Evolutionary conservation across 768 basidiomycete genomes (phyloP), one percentile per base, ranked within the genome.

Genomic region (Kwoniella shandongensis): DNA sequence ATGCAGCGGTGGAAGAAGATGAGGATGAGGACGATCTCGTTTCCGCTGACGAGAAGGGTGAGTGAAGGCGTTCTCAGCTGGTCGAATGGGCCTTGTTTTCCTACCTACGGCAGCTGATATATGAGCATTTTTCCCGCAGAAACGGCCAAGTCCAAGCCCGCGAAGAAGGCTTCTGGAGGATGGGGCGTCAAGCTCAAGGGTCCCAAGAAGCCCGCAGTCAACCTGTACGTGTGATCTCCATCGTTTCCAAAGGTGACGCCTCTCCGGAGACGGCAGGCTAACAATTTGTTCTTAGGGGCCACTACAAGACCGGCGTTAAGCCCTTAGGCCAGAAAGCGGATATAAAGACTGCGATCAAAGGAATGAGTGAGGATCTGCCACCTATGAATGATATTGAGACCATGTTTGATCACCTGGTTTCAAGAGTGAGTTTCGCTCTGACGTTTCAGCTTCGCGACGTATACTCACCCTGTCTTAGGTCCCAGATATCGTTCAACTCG

Each of bases 351-450:
- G 69, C 69, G 20, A 48, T 60, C 42, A 67, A 66, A 50, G 60
- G 55, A 11, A 57, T 71, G 44, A 60, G 61, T 39, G 69, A 71
- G 42, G 62, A 71, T 50, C 46, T 71, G 23, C 66, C 69, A 1
- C 69, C 69, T 4, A 62, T 71, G 54, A 62, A 59, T 38, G 69
- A 71, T 32, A 56, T 71, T 18, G 67, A 69, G 44, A 22, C 45
- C 15, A 71, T 71, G 69, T 71, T 71, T 44, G 69, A 63, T 29
- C 67, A 71, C 49, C 48, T 71, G 11, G 63, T 65, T 2, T 71
- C 69, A 10, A 42, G 69, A 45, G 66, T 68, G 36, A 54, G 65
- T 57, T 18, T 15, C 20, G 7, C 25, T 17, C 22, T 20, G 8
- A 20, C 29, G 15, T 26, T 20, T 7, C n/a, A 4, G 22, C 30